Evolutionary conservation across 164 flowering plant genomes (phyloP).

Genomic region (Chloranthus sessilifolius): DNA sequence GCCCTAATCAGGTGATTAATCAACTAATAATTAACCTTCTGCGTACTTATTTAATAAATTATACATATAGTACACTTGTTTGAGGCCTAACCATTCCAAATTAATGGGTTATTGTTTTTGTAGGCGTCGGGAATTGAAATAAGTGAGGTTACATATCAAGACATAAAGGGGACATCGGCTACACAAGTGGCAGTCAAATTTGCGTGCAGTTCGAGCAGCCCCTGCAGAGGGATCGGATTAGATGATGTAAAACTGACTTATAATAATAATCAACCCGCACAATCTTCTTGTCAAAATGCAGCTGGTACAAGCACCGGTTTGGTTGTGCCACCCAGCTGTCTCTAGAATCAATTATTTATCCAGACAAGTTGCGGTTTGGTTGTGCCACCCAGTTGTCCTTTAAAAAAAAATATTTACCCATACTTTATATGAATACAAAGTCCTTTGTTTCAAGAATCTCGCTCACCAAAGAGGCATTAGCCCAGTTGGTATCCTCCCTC

Average conservation of each 20-base stretch:
- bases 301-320: slow-evolving; percentile 7
- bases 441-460: no score
- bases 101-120: background rate
- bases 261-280: background rate
- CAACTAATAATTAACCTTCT: slow-evolving; percentile 37
- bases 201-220: slow-evolving; percentile 15
- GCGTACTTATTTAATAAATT: no score
- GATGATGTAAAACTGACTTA: slow-evolving; percentile 15
- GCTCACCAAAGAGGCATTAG: no score
- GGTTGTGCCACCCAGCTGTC: slow-evolving; percentile 10
- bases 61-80: no score
- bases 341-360: no score
- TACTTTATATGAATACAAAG: slow-evolving; percentile 1
- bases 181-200: slow-evolving; percentile 15
- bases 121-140: slow-evolving; percentile 18
- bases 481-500: no score
- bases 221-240: slow-evolving; percentile 15
- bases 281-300: slow-evolving; percentile 12
- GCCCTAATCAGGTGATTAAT: slow-evolving; percentile 43
- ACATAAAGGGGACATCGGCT: slow-evolving; percentile 14
- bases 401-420: no score
- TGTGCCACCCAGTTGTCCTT: no score
- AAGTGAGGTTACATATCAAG: slow-evolving; percentile 11
- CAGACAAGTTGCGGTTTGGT: no score
- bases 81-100: no score